Evolutionary conservation across 2,329 filamentous ascomycete genomes (phyloP), one percentile per base, ranked within the genome.

Genomic region (Byssochlamys sp.): DNA sequence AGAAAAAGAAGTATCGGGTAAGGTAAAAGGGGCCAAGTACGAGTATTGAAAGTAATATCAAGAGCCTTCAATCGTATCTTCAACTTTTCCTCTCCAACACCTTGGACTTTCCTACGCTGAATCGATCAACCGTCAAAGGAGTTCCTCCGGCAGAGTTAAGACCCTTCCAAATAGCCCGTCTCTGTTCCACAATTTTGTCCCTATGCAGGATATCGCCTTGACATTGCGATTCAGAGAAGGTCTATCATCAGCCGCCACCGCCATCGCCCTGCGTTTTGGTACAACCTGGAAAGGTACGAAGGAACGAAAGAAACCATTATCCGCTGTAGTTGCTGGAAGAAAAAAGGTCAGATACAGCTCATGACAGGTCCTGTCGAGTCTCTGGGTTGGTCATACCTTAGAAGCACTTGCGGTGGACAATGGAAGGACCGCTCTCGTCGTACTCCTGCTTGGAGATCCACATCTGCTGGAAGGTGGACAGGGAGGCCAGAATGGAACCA

Each of bases 371-470:
- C 7, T 29, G 33, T 29, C 11, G 45, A 11, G n/a, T 49, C 25
- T 4, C 14, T 31, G 31, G n/a, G 1, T 27, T 12, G 6, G 52
- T 48, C 61, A 57, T 67, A 72, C 85, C 87, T 96, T 96, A 96
- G 89, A 96, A 96, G 90, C 92, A 96, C 90, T 96, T 97, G 88
- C 91, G 90, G 89, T 97, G 92, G 74, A 97, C 92, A 76, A 97
- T 97, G 75, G 91, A 96, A 73, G 92, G 94, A 82, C 92, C 92
- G 80, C 88, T 94, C 90, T 97, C 94, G 84, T 99, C 94, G 87
- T 97, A 97, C 85, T 97, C 92, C 84, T 99, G 94, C 91, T 99
- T 99, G 73, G 94, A 99, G 87, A 99, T 97, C 94, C 94, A 99
- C 94, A 99, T 99, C 84, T 99, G 94, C 86, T 99, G 94, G 92